These are phyloP conservation scores for Chlamydomonas reinhardtii DNA, from an alignment of 163 green algal species.

Conservation along the genomic window DNA sequence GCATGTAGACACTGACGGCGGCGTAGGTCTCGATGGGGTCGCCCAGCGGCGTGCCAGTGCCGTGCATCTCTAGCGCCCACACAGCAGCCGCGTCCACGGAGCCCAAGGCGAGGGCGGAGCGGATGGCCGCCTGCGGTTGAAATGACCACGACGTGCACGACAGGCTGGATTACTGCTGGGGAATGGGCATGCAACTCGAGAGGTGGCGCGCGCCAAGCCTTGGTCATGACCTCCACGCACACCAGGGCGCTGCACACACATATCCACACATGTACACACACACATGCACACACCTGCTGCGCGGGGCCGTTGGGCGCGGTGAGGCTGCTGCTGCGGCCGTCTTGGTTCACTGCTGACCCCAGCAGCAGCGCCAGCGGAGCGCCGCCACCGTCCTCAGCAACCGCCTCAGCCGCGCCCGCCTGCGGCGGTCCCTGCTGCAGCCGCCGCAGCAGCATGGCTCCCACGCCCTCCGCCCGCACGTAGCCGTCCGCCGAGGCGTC, in stretches of 20 bases:
- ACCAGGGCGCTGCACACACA: too few species aligned
- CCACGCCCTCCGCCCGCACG: slow-evolving; percentile 80
- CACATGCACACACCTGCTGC: slow-evolving; percentile 76
- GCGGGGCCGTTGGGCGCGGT: slow-evolving; percentile 87
- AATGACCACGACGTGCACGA: too few species aligned
- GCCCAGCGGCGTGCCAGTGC: slow-evolving; percentile 77
- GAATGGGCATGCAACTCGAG: too few species aligned
- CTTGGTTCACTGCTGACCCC: slow-evolving; percentile 89
- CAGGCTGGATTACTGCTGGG: too few species aligned
- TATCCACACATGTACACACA: too few species aligned
- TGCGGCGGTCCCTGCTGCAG: slow-evolving; percentile 40
- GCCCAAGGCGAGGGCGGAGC: slow-evolving; percentile 52
- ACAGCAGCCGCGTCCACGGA: slow-evolving; percentile 51
- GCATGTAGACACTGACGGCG: slow-evolving; percentile 50
- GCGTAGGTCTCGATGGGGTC: slow-evolving; percentile 82
- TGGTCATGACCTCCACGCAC: too few species aligned
- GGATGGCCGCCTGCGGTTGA: slow-evolving; percentile 47
- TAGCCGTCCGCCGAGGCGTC: slow-evolving; percentile 92
- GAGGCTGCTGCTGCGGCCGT: slow-evolving; percentile 87
- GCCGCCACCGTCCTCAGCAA: background rate
- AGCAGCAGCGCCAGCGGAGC: slow-evolving; percentile 46
- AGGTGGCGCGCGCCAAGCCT: too few species aligned
- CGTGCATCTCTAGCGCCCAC: slow-evolving; percentile 82
- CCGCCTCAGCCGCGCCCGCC: slow-evolving; percentile 5
- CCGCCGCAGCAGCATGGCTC: slow-evolving; percentile 70